Base-by-base conservation (phyloP, 805 yeast genomes). In the Debaryomyces prosopidis region DNA sequence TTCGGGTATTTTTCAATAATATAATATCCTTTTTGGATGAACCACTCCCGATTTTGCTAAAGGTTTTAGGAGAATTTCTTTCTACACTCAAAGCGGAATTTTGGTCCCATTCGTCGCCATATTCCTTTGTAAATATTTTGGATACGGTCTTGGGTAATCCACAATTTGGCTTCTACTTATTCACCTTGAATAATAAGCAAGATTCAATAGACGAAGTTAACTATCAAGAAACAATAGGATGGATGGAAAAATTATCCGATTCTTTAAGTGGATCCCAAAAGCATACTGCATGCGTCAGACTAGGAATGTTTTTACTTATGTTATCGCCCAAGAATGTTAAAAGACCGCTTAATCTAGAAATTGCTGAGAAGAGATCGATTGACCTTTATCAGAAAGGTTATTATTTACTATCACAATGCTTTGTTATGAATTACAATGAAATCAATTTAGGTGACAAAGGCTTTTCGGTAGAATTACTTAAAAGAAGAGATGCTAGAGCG, bases 111-210 rank as follows among this genome's bases (percentile, higher is more conserved):
- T 71, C 82, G 3, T 66, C 76, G 1, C 88, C 87, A 0, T 76
- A 69, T 48, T 77, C 79, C 2, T 79, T 76, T 47, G 73, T 71
- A 23, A 82, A 81, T 47, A 68, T 84, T 36, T 60, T 86, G 42
- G 90, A 85, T 50, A 73, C 81, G 14, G 69, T 85, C 1, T 72
- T 85, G 39, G 76, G 77, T 15, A 82, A 78, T 52, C 81, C 84
- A 1, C 63, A 69, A 39, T 81, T 72, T 52, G 55, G 68, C 0
- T 64, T 63, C 14, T 66, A 61, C 42, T 56, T 84, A 23, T 50
- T 50, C 4, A 34, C 36, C 42, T 54, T 53, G 3, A 16, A 39
- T 48, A 37, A 63, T 43, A 15, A 42, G 9, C 10, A 20, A n/a
- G 20, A 38, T 4, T 14, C 10, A 1, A 36, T 14, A 18, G 17